Percentiles rank a stretch among this genome's conserved stretches.
These are phyloP conservation scores for Micractinium sp. DNA, from an alignment of 139 green algal species.

Conservation along the genomic window DNA sequence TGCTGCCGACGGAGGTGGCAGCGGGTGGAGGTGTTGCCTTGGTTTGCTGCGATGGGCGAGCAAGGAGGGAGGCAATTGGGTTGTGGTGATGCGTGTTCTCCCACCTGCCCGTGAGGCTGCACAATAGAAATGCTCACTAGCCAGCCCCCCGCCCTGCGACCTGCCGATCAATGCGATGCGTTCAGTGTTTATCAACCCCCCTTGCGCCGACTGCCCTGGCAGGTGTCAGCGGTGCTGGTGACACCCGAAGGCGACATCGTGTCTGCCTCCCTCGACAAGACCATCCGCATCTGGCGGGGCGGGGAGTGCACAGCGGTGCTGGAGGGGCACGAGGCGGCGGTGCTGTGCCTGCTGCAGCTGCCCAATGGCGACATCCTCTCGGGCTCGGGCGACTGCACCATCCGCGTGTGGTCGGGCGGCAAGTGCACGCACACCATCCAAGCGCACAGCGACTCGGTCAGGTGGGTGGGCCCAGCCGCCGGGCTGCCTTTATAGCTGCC, in stretches of 20 bases:
- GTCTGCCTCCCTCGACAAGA: slow-evolving; percentile 89
- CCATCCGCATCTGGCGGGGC: slow-evolving; percentile 75
- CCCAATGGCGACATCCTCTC: slow-evolving; percentile 75
- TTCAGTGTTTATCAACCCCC: too few species aligned
- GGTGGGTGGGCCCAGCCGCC: slow-evolving; percentile 42
- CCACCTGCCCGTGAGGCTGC: too few species aligned
- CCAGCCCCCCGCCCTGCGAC: too few species aligned
- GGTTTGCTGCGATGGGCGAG: too few species aligned
- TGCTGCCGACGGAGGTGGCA: too few species aligned
- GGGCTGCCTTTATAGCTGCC: background rate
- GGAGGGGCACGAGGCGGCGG: slow-evolving; percentile 80
- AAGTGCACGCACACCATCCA: slow-evolving; percentile 69
- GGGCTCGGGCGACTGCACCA: slow-evolving; percentile 77
- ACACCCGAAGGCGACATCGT: slow-evolving; percentile 67
- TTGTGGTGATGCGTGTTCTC: too few species aligned
- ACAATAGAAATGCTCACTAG: too few species aligned
- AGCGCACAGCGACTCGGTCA: slow-evolving; percentile 87
- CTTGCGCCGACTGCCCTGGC: background rate
- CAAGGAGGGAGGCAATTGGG: too few species aligned
- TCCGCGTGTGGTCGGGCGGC: slow-evolving; percentile 56
- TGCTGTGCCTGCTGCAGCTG: slow-evolving; percentile 79
- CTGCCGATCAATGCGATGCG: too few species aligned
- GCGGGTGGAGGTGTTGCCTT: background rate
- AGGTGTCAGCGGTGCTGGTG: slow-evolving; percentile 81
- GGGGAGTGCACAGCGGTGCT: slow-evolving; percentile 60